phyloP scores from a whole-genome alignment of 2,329 filamentous ascomycete species.

The Diplodia scrobiculata region DNA sequence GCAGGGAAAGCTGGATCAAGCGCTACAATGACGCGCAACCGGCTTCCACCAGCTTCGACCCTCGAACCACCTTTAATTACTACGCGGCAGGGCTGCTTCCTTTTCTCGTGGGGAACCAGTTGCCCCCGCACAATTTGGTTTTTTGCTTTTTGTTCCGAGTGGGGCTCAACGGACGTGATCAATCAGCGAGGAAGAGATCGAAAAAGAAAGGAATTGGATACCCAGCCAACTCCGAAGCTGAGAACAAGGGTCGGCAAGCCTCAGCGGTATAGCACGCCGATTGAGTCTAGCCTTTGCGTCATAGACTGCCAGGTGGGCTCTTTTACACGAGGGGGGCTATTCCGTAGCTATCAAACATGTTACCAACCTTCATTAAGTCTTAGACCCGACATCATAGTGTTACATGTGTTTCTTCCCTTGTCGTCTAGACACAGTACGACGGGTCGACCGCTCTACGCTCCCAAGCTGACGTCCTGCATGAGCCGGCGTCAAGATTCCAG shows the following conservation, averaged over 20 bases:
- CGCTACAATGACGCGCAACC: background rate
- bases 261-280: too few species aligned
- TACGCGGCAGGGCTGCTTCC: background rate
- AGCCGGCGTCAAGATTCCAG: too few species aligned
- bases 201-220: too few species aligned
- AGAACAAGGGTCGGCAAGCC: too few species aligned
- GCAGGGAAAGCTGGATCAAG: background rate
- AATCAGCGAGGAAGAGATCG: too few species aligned
- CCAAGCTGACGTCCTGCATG: background rate
- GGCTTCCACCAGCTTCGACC: background rate
- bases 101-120: background rate
- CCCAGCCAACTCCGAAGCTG: too few species aligned
- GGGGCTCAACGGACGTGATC: background rate
- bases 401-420: background rate
- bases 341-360: background rate
- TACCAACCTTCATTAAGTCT: background rate
- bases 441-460: too few species aligned
- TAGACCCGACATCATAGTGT: background rate
- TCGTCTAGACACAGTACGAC: background rate
- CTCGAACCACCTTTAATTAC: background rate
- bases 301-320: background rate
- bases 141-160: background rate
- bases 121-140: accelerated
- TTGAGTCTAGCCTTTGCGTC: background rate
- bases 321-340: background rate